These are phyloP conservation scores for Colletotrichum godetiae DNA, from an alignment of 2,329 filamentous ascomycete species.

Conservation along the genomic window DNA sequence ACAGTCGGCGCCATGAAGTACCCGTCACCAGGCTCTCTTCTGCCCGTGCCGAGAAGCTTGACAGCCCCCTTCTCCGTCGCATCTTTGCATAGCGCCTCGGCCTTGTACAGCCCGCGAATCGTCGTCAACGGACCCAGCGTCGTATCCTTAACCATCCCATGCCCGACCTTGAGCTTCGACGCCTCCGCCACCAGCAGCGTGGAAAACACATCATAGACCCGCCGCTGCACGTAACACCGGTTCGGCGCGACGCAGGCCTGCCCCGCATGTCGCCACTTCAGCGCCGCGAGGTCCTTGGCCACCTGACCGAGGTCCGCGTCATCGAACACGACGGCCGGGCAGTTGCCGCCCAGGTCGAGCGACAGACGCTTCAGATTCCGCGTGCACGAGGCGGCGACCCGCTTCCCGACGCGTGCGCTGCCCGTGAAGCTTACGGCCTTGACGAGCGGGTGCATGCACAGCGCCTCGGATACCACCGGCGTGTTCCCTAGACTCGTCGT, in stretches of 20 bases:
- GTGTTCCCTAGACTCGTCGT: slow-evolving; percentile 76
- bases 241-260: slow-evolving; percentile 72
- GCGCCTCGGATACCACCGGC: slow-evolving; percentile 62
- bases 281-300: slow-evolving; percentile 63
- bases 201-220: slow-evolving; percentile 67
- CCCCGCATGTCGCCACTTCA: slow-evolving; percentile 67
- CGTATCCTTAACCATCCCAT: slow-evolving; percentile 41
- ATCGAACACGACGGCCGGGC: slow-evolving; percentile 71
- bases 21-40: slow-evolving; percentile 71
- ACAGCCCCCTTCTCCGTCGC: slow-evolving; percentile 72
- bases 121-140: slow-evolving; percentile 51
- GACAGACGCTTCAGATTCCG: slow-evolving; percentile 74
- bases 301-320: slow-evolving; percentile 74
- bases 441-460: slow-evolving; percentile 75
- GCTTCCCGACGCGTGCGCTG: slow-evolving; percentile 74
- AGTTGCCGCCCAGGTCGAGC: slow-evolving; percentile 77
- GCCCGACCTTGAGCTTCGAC: slow-evolving; percentile 37
- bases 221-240: slow-evolving; percentile 66
- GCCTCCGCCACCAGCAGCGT: slow-evolving; percentile 49
- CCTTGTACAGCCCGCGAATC: slow-evolving; percentile 46
- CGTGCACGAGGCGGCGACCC: slow-evolving; percentile 72
- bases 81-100: slow-evolving; percentile 68
- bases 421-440: slow-evolving; percentile 84
- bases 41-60: slow-evolving; percentile 65
- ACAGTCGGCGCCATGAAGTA: slow-evolving; percentile 80